phyloP scores from a whole-genome alignment of 2,329 filamentous ascomycete genomes.

The Corinectria fuckeliana region DNA sequence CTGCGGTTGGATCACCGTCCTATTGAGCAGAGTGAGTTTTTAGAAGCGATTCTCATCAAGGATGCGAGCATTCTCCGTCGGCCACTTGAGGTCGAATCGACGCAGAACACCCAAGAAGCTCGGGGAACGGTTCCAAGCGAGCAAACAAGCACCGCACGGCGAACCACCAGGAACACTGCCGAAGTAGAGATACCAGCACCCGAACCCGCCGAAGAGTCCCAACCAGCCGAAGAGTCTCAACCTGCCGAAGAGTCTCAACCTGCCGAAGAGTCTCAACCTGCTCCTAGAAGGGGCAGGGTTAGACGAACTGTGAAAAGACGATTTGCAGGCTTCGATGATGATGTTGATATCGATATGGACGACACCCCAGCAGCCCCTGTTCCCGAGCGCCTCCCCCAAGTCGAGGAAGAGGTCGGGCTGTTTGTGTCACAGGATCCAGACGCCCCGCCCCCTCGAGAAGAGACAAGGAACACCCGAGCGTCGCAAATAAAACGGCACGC shows the following conservation, averaged over 20 bases:
- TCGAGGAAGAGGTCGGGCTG: slow-evolving; percentile 53
- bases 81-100: slow-evolving; percentile 62
- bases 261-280: slow-evolving; percentile 31
- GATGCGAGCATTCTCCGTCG: slow-evolving; percentile 76
- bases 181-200: slow-evolving; percentile 14
- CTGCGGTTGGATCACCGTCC: slow-evolving; percentile 78
- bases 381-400: slow-evolving; percentile 9
- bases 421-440: slow-evolving; percentile 62
- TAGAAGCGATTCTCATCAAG: slow-evolving; percentile 85
- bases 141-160: slow-evolving; percentile 9
- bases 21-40: slow-evolving; percentile 88
- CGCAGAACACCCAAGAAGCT: slow-evolving; percentile 30
- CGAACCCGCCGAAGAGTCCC: too few species aligned
- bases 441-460: slow-evolving; percentile 29
- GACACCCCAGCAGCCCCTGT: slow-evolving; percentile 23
- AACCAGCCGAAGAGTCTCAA: too few species aligned
- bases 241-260: slow-evolving; percentile 33
- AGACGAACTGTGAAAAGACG: slow-evolving; percentile 57
- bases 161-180: slow-evolving; percentile 7
- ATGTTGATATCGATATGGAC: slow-evolving; percentile 48
- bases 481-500: slow-evolving; percentile 55
- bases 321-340: slow-evolving; percentile 75
- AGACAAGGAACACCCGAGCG: slow-evolving; percentile 26
- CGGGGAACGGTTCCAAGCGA: not conserved
- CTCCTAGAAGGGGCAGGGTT: slow-evolving; percentile 31